Conservation (phyloP, 345 rosid genomes). For the Passiflora organensis region DNA sequence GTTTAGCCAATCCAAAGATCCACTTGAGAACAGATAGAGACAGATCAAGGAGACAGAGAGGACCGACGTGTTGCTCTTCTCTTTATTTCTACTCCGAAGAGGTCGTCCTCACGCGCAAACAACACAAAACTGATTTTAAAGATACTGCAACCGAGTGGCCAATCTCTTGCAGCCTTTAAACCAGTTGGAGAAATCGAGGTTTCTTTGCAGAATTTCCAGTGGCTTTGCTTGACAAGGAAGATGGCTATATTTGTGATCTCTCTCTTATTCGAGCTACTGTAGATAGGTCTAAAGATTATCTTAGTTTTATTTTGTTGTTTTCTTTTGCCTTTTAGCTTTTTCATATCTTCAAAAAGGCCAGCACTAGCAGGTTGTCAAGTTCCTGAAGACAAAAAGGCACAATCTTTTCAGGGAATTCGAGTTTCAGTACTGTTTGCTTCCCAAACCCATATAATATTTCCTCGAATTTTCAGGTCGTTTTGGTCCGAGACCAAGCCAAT, state of each 20-base stretch:
- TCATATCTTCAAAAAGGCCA: conserved; percentile 7
- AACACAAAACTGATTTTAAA: too few species aligned
- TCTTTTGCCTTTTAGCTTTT: conserved; percentile 9
- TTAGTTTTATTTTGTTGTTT: conserved; percentile 11
- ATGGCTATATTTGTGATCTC: too few species aligned
- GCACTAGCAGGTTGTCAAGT: background rate
- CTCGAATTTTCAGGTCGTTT: background rate
- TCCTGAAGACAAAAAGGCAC: background rate
- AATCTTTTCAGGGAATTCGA: too few species aligned
- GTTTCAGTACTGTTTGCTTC: background rate
- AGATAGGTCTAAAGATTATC: conserved; percentile 3
- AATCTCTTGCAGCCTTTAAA: too few species aligned
- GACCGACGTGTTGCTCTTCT: conserved; percentile 1
- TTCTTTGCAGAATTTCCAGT: too few species aligned
- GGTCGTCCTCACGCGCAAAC: conserved; percentile 37
- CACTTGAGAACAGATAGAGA: background rate
- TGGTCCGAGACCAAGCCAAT: background rate
- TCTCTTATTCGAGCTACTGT: conserved; percentile 5
- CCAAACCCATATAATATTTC: too few species aligned
- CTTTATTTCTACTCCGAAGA: conserved; percentile 10
- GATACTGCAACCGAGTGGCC: too few species aligned
- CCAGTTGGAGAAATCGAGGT: too few species aligned
- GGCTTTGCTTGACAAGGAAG: too few species aligned
- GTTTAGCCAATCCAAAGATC: background rate
- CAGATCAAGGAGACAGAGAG: background rate